Conservation (phyloP, 257 asterid genomes). For the Solanum pinnatisectum region DNA sequence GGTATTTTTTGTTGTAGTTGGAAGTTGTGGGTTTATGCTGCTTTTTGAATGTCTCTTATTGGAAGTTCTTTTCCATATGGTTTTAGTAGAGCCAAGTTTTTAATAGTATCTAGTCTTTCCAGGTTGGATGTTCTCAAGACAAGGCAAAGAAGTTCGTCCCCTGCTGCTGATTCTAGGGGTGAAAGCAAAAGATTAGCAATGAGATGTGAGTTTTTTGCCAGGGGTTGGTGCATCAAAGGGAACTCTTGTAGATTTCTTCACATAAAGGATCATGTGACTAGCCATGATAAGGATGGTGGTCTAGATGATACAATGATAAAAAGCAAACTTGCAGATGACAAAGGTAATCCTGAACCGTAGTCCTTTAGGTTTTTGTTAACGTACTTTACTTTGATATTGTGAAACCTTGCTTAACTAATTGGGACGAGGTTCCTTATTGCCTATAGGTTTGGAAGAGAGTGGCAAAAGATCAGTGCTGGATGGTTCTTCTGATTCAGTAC, state of each 20-base stretch:
- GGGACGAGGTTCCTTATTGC: not conserved
- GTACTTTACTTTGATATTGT: not conserved
- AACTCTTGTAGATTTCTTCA: conserved; percentile 82
- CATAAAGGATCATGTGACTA: conserved; percentile 15
- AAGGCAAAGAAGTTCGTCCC: conserved; percentile 43
- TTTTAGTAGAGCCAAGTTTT: conserved; percentile 12
- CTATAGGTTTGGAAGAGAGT: conserved; percentile 9
- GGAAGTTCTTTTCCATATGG: conserved; percentile 5
- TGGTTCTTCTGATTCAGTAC: conserved; percentile 32
- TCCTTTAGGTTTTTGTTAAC: conserved; percentile 7
- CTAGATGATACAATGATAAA: conserved; percentile 24
- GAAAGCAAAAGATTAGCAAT: conserved; percentile 49
- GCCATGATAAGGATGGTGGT: conserved; percentile 21
- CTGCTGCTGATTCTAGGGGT: conserved; percentile 27
- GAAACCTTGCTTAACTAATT: conserved; percentile 2
- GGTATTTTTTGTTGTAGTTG: not conserved
- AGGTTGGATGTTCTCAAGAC: conserved; percentile 44
- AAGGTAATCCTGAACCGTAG: conserved; percentile 36
- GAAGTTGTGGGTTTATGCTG: not conserved
- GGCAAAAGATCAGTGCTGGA: conserved; percentile 4
- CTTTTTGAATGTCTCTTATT: not conserved
- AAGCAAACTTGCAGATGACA: conserved; percentile 17
- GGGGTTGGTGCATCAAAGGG: conserved; percentile 96
- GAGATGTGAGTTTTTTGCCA: conserved; percentile 61
- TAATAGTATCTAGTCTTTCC: conserved; percentile 35